Conservation (phyloP, 352 stramenopile species). For the Phytophthora syringae region DNA sequence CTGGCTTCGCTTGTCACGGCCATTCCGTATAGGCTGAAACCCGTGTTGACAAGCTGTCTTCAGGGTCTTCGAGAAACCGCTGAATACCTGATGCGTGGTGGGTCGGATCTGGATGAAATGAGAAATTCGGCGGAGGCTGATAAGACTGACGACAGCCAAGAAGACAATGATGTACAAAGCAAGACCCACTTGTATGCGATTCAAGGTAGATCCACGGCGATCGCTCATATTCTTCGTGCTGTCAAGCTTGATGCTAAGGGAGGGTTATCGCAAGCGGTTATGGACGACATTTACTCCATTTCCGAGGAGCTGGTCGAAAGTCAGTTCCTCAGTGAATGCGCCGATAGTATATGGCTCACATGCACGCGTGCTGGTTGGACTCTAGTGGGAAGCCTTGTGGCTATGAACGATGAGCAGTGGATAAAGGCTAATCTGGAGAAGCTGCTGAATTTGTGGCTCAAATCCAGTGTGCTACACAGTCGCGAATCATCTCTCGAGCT, state of each 20-base stretch:
- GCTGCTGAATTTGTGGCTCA: conserved; percentile 77
- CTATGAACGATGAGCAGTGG: conserved; percentile 73
- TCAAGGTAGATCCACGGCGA: conserved; percentile 71
- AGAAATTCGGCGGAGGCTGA: conserved; percentile 21
- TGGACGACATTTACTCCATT: conserved; percentile 70
- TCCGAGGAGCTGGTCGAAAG: conserved; percentile 80
- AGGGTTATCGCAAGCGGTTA: conserved; percentile 58
- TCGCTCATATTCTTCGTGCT: conserved; percentile 69
- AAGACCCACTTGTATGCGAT: conserved; percentile 79
- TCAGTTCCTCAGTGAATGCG: conserved; percentile 78
- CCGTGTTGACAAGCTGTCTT: conserved; percentile 51
- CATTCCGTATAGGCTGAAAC: conserved; percentile 69
- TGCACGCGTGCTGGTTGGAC: conserved; percentile 87
- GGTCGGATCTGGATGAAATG: conserved; percentile 31
- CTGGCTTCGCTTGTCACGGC: conserved; percentile 69
- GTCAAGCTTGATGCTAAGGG: conserved; percentile 49
- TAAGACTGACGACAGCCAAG: conserved; percentile 30
- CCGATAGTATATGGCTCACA: conserved; percentile 87
- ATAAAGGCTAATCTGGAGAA: conserved; percentile 57
- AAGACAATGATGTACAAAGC: conserved; percentile 55
- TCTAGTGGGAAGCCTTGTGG: conserved; percentile 72
- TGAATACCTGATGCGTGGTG: conserved; percentile 46
- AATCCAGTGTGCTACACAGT: conserved; percentile 78
- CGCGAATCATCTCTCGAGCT: conserved; percentile 85
- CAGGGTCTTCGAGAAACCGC: conserved; percentile 50